Evolutionary conservation across 345 rosid species (phyloP).

Genomic region (Abelmoschus esculentus): DNA sequence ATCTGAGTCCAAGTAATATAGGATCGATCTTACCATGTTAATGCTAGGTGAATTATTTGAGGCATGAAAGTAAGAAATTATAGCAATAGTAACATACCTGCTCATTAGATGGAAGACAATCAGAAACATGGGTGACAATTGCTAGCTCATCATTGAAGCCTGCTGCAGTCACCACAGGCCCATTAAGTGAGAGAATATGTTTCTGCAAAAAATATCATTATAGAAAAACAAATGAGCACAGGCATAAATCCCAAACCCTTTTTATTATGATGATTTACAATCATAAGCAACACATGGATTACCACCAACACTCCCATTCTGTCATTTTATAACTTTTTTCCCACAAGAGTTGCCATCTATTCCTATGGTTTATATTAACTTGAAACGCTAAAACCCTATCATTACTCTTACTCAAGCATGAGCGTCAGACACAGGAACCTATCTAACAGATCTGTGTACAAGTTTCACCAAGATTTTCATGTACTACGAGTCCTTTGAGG

Average conservation of each 20-base stretch:
- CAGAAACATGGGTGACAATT: slow-evolving; percentile 71
- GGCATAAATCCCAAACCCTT: neutral
- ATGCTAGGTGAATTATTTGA: neutral
- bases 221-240: neutral
- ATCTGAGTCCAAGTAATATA: neutral
- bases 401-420: neutral
- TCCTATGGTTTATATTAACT: neutral
- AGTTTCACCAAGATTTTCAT: neutral
- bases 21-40: neutral
- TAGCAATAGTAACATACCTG: slow-evolving; percentile 38
- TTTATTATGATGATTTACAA: neutral
- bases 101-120: slow-evolving; percentile 73
- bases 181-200: slow-evolving; percentile 73
- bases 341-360: neutral
- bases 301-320: neutral
- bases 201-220: slow-evolving; percentile 41
- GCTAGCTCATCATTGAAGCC: slow-evolving; percentile 80
- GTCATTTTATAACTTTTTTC: neutral
- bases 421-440: neutral
- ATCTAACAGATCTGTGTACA: neutral
- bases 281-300: neutral
- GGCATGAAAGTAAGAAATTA: slow-evolving; percentile 6
- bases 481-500: neutral
- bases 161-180: slow-evolving; percentile 78
- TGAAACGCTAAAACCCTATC: neutral